Evolutionary conservation across 2,329 filamentous ascomycete species (phyloP), one percentile per base, ranked within the genome.

Genomic region (Harringtonia aguacate): DNA sequence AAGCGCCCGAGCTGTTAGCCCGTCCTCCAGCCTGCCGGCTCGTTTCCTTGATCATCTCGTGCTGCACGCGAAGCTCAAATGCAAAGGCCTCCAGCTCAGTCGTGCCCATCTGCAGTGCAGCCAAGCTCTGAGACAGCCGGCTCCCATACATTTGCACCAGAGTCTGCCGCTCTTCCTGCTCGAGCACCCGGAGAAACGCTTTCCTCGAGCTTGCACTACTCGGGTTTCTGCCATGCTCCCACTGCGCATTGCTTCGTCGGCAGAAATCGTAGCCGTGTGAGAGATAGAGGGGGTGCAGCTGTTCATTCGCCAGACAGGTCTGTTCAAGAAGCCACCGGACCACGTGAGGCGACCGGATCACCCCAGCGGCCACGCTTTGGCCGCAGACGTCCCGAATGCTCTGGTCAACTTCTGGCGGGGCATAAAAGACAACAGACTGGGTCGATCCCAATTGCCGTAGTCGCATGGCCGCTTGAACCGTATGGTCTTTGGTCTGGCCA

Each of bases 401-500:
- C 24, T 76, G 72, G 29, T 81, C 66, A 0, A 82, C 77, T 52
- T 83, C 78, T 0, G 71, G 73, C 0, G 78, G 75, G 0, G 72
- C 68, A 18, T 77, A 67, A 39, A 81, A 74, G 8, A 60, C 58
- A 0, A 83, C 55, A 0, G 71, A 72, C 45, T 84, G 78, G 0
- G 72, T 73, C 0, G 66, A 63, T 0, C 59, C 61, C 0, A 85
- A 61, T 37, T 81, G 72, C 2, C 81, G 67, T 1, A 84, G 57
- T 46, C 80, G 62, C 79, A 84, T 84, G 0, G 79, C 77, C 43
- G 79, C 79, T 75, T 83, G 77, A 0, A 79, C 75, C 0, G 72
- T 69, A 9, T 74, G 67, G 44, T 81, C 78, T 46, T 82, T 81
- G 0, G 73, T 78, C 43, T 77, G 69, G 2, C 69, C 66, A 0